A percentile compares a stretch with the other conserved stretches of the same genome.
Evolutionary conservation across 176 grass and related monocot genomes (phyloP).

Genomic region (Aegilops sharonensis): DNA sequence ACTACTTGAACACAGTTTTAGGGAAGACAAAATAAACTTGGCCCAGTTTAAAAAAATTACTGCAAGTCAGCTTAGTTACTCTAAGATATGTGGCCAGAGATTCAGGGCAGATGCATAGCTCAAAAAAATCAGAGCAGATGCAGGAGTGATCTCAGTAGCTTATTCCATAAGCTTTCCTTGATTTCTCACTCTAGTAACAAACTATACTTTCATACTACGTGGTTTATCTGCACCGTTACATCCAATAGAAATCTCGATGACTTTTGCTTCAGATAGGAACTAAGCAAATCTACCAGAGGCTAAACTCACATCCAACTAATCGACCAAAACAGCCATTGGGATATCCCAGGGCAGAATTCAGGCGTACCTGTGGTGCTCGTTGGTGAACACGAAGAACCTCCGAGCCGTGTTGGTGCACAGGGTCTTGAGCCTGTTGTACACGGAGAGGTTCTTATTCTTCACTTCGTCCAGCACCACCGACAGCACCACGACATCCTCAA

Average conservation of each 20-base stretch:
- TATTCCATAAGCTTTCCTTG: not conserved
- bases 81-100: not conserved
- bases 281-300: too few relatives aligned
- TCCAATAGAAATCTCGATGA: not conserved
- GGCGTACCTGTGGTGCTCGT: slow-evolving; percentile 75
- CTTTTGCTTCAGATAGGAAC: not conserved
- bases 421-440: slow-evolving; percentile 86
- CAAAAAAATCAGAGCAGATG: not conserved
- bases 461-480: slow-evolving; percentile 91
- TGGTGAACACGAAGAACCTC: slow-evolving; percentile 91
- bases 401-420: slow-evolving; percentile 74
- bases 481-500: slow-evolving; percentile 89
- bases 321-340: not conserved
- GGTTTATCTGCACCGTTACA: not conserved
- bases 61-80: not conserved
- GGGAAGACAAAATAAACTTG: not conserved
- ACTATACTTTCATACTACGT: not conserved
- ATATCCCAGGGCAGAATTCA: not conserved
- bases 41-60: not conserved
- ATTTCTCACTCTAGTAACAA: not conserved
- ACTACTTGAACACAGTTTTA: not conserved
- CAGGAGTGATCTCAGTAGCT: not conserved
- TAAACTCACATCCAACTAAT: not conserved
- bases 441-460: slow-evolving; percentile 86
- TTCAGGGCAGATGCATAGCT: not conserved